phyloP scores from a whole-genome alignment of 2,329 filamentous ascomycete genomes.

The Elsinoe arachidis region DNA sequence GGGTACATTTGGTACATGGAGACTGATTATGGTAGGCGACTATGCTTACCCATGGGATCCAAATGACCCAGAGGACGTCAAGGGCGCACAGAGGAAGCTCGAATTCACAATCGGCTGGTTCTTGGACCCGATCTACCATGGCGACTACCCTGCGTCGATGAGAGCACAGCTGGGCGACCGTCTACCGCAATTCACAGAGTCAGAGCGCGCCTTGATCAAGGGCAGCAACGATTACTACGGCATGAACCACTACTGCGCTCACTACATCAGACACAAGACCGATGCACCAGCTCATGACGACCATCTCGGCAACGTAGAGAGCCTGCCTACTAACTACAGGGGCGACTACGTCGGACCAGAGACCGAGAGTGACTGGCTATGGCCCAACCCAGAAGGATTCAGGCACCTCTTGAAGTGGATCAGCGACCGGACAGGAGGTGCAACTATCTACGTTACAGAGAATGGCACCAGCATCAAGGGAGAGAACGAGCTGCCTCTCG shows the following conservation, averaged over 20 bases:
- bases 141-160: conserved; percentile 78
- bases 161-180: conserved; percentile 68
- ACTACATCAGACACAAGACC: conserved; percentile 70
- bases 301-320: conserved; percentile 66
- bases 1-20: background rate
- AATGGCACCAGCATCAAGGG: conserved; percentile 60
- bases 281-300: conserved; percentile 55
- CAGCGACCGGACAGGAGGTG: conserved; percentile 64
- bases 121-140: conserved; percentile 77
- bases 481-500: conserved; percentile 65
- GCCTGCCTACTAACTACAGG: conserved; percentile 44
- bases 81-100: conserved; percentile 70
- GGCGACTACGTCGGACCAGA: conserved; percentile 54
- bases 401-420: conserved; percentile 69
- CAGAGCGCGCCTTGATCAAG: conserved; percentile 64
- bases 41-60: conserved; percentile 72
- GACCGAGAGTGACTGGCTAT: conserved; percentile 75
- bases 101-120: conserved; percentile 87
- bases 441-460: conserved; percentile 80
- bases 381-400: conserved; percentile 68
- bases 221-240: conserved; percentile 92
- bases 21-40: conserved; percentile 46
- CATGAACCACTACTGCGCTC: conserved; percentile 76
- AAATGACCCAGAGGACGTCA: conserved; percentile 62
- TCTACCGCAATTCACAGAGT: conserved; percentile 63